These are phyloP conservation scores for Thalassiosira hispida DNA, from an alignment of 352 stramenopile genomes.

Conservation along the genomic window DNA sequence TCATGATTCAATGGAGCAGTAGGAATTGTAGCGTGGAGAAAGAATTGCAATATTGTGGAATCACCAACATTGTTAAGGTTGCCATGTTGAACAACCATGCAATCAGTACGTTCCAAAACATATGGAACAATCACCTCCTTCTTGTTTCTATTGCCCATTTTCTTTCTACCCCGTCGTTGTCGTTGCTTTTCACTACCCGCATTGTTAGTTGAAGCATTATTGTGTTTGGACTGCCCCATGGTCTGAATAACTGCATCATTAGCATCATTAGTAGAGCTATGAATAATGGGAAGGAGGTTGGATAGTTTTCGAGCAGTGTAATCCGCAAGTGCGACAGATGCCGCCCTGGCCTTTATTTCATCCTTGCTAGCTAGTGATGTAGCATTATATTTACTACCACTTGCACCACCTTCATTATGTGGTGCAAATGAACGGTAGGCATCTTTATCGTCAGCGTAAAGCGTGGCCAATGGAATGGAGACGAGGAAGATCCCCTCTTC, in stretches of 20 bases:
- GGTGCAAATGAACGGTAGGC: constrained; percentile 9
- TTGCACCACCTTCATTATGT: neutral
- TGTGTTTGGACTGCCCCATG: constrained; percentile 36
- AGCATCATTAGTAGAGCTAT: neutral
- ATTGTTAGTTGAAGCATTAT: neutral
- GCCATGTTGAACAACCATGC: constrained; percentile 46
- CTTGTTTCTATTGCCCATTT: constrained; percentile 1
- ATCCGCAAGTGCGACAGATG: constrained; percentile 40
- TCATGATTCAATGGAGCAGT: neutral
- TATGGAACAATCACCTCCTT: constrained; percentile 54
- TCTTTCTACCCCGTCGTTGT: neutral
- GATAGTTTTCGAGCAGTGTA: constrained; percentile 24
- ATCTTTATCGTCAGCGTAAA: constrained; percentile 25
- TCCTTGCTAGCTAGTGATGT: neutral
- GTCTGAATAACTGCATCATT: constrained; percentile 26
- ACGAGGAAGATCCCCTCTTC: constrained; percentile 11
- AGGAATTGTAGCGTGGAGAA: constrained; percentile 27
- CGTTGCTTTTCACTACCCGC: neutral
- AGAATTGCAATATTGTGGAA: constrained; percentile 36
- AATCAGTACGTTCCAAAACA: constrained; percentile 77
- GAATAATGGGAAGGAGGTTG: neutral
- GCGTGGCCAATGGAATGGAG: constrained; percentile 21
- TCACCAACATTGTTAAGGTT: constrained; percentile 33
- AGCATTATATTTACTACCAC: neutral
- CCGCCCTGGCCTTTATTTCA: constrained; percentile 8